These are phyloP conservation scores for Lachancea quebecensis DNA, from an alignment of 805 yeast genomes.

Conservation along the genomic window DNA sequence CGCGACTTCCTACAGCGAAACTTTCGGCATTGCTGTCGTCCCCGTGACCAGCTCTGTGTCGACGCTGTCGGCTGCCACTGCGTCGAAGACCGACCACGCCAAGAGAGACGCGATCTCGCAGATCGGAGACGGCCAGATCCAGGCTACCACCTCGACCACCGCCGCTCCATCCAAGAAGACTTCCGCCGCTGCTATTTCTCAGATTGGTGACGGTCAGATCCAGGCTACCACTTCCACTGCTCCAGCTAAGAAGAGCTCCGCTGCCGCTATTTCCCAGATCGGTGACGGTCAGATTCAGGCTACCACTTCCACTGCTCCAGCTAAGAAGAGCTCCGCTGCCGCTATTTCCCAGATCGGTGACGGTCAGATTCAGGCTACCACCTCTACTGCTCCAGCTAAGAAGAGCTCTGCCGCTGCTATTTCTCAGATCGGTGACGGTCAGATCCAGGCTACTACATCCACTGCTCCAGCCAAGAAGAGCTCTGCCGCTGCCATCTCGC, in stretches of 20 bases:
- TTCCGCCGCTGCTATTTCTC: slow-evolving; percentile 32
- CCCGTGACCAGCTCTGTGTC: slow-evolving; percentile 28
- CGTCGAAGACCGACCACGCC: slow-evolving; percentile 38
- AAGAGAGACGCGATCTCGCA: slow-evolving; percentile 45
- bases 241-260: slow-evolving; percentile 15
- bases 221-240: slow-evolving; percentile 35
- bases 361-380: slow-evolving; percentile 41
- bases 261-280: slow-evolving; percentile 35
- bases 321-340: slow-evolving; percentile 31
- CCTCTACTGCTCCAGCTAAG: slow-evolving; percentile 19
- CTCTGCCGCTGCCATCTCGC: slow-evolving; percentile 33
- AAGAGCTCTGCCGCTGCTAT: slow-evolving; percentile 27
- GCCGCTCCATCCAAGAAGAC: slow-evolving; percentile 27
- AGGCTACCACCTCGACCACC: slow-evolving; percentile 33
- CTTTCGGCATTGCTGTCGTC: slow-evolving; percentile 39
- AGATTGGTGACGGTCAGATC: slow-evolving; percentile 27
- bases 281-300: slow-evolving; percentile 55
- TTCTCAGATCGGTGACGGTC: slow-evolving; percentile 27
- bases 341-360: slow-evolving; percentile 40
- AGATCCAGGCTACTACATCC: slow-evolving; percentile 22
- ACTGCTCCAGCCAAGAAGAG: slow-evolving; percentile 12
- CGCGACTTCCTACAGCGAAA: slow-evolving; percentile 31
- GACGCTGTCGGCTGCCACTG: too few relatives aligned
- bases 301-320: slow-evolving; percentile 30
- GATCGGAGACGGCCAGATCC: slow-evolving; percentile 48